phyloP scores from a whole-genome alignment of 2,329 filamentous ascomycete species.

The Fusarium sacchari region DNA sequence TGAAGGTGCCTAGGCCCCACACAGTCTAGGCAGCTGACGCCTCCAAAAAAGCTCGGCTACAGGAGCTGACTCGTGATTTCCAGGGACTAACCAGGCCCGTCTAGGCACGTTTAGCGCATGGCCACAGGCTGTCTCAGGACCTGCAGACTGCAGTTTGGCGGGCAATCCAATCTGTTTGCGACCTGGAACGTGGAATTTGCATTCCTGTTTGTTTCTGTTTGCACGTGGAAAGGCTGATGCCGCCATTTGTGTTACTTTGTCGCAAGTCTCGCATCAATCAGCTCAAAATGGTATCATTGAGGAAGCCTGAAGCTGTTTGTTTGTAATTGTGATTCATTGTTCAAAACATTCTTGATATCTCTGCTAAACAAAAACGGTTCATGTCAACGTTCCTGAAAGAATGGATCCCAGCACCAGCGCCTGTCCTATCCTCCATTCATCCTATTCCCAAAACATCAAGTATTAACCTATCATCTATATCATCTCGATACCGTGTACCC shows the following conservation, averaged over 20 bases:
- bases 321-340: neutral
- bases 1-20: neutral
- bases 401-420: neutral
- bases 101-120: constrained; percentile 2
- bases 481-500: constrained; percentile 29
- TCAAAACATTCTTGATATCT: constrained; percentile 32
- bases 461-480: constrained; percentile 9
- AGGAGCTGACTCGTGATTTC: constrained; percentile 25
- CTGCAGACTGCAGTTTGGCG: neutral
- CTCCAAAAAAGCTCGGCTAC: constrained; percentile 4
- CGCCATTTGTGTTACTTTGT: constrained; percentile 3
- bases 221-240: constrained; percentile 25
- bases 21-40: constrained; percentile 33
- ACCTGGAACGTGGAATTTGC: constrained; percentile 6
- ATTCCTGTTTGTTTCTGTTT: neutral
- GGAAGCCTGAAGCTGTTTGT: neutral
- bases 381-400: constrained; percentile 14
- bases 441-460: neutral
- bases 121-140: neutral
- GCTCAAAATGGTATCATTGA: neutral
- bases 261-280: neutral
- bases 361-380: neutral
- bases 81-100: constrained; percentile 6
- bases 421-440: neutral
- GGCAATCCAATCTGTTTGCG: neutral